Conservation (phyloP, 2,329 filamentous ascomycete genomes). For the Chaetomiaceae sp. region DNA sequence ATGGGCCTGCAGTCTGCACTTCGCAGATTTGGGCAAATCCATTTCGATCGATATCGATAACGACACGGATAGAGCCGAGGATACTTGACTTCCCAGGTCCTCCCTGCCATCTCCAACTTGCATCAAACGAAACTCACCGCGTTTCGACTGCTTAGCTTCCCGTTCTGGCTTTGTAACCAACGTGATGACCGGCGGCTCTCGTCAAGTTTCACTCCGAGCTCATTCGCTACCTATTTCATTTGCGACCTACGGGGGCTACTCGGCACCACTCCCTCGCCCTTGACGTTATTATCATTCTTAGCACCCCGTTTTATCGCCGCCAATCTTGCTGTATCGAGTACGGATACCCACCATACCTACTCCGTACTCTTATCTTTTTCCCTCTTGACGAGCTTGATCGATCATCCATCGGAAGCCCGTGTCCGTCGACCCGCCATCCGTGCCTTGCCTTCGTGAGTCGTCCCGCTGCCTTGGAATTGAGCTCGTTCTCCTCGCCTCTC, state of each 20-base stretch:
- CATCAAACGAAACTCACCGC: no score
- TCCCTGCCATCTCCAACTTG: no score
- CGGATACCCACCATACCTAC: background rate
- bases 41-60: background rate
- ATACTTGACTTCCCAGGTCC: no score
- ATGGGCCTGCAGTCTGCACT: background rate
- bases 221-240: no score
- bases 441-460: background rate
- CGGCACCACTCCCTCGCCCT: background rate
- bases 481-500: background rate
- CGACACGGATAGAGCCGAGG: background rate
- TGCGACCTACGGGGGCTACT: conserved; percentile 10
- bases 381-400: background rate
- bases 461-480: background rate
- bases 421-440: background rate
- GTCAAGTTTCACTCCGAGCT: conserved; percentile 1
- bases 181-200: conserved; percentile 1
- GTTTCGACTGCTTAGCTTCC: no score
- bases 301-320: background rate
- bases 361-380: background rate
- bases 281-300: no score
- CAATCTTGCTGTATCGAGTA: no score
- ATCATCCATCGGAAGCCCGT: background rate
- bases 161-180: background rate
- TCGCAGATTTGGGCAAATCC: background rate